These are phyloP conservation scores for Uromyces viciae-fabae DNA, from an alignment of 1,284 basidiomycete species.

Conservation along the genomic window DNA sequence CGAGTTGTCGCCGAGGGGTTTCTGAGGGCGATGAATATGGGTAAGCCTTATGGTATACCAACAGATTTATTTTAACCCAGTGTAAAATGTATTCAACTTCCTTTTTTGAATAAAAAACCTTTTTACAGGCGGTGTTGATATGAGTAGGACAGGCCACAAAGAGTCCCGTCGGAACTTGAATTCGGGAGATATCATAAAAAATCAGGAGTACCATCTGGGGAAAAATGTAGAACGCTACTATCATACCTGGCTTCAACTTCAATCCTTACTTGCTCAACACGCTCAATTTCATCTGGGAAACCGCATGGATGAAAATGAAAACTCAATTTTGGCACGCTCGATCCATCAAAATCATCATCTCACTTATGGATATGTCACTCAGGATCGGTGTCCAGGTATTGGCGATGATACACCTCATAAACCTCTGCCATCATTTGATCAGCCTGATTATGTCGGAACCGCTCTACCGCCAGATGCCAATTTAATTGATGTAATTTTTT, in stretches of 20 bases:
- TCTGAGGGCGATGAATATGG: slow-evolving; percentile 49
- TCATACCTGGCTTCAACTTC: slow-evolving; percentile 8
- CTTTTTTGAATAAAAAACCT: not conserved
- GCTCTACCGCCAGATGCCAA: slow-evolving; percentile 19
- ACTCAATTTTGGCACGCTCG: not conserved
- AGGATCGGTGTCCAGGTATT: slow-evolving; percentile 62
- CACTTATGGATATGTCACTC: slow-evolving; percentile 49
- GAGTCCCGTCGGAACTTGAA: not conserved
- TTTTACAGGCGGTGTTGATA: slow-evolving; percentile 10
- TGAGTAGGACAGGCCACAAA: not conserved
- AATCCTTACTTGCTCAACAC: not conserved
- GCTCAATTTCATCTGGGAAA: not conserved
- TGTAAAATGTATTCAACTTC: not conserved
- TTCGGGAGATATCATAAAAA: not conserved
- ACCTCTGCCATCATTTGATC: slow-evolving; percentile 61
- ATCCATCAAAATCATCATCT: not conserved
- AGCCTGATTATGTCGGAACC: slow-evolving; percentile 61
- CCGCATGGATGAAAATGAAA: not conserved
- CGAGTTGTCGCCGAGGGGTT: slow-evolving; percentile 45
- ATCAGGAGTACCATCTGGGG: slow-evolving; percentile 31
- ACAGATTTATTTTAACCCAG: not conserved
- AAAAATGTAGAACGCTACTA: slow-evolving; percentile 31
- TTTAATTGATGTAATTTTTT: slow-evolving; percentile 39
- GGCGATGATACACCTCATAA: slow-evolving; percentile 67
- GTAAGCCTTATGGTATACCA: too few species aligned